These are phyloP conservation scores for Polymyxa betae DNA, from an alignment of 208 protist species.

Conservation along the genomic window DNA sequence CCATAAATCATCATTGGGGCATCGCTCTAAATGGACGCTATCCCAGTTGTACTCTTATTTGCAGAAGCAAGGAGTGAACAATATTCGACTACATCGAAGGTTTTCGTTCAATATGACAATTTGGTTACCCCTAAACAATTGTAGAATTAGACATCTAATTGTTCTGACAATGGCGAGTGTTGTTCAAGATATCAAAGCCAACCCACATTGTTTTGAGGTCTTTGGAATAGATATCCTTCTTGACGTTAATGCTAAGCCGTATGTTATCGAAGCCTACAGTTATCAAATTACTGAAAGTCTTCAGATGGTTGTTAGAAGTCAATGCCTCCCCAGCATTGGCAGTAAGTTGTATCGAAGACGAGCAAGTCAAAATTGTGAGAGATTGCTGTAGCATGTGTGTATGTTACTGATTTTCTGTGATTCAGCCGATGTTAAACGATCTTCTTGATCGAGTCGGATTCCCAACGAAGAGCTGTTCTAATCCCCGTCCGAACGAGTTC, in stretches of 20 bases:
- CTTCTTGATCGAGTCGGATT: not conserved
- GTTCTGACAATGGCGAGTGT: constrained; percentile 14
- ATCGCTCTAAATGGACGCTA: constrained; percentile 1
- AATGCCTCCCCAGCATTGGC: constrained; percentile 20
- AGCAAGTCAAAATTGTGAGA: constrained; percentile 45
- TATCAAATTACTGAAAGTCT: not conserved
- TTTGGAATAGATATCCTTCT: constrained; percentile 59
- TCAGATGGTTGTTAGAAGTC: constrained; percentile 39
- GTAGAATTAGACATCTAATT: constrained; percentile 8
- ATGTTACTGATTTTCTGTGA: not conserved
- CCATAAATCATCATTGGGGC: not conserved
- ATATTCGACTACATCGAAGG: not conserved
- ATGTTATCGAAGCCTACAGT: not conserved
- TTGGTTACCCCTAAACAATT: not conserved
- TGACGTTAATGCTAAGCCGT: not conserved
- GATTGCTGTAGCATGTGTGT: not conserved
- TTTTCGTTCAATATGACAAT: not conserved
- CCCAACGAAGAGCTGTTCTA: not conserved
- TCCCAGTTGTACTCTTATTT: not conserved
- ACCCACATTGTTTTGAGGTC: constrained; percentile 58
- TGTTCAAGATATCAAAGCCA: not conserved
- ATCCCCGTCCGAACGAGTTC: constrained; percentile 3
- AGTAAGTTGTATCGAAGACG: not conserved
- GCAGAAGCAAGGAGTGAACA: not conserved
- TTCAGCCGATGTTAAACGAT: constrained; percentile 47